Percentiles rank a stretch among this genome's conserved stretches.
These are phyloP conservation scores for Graphilbum ipis-grandicollis DNA, from an alignment of 2,329 filamentous ascomycete species.

Conservation along the genomic window DNA sequence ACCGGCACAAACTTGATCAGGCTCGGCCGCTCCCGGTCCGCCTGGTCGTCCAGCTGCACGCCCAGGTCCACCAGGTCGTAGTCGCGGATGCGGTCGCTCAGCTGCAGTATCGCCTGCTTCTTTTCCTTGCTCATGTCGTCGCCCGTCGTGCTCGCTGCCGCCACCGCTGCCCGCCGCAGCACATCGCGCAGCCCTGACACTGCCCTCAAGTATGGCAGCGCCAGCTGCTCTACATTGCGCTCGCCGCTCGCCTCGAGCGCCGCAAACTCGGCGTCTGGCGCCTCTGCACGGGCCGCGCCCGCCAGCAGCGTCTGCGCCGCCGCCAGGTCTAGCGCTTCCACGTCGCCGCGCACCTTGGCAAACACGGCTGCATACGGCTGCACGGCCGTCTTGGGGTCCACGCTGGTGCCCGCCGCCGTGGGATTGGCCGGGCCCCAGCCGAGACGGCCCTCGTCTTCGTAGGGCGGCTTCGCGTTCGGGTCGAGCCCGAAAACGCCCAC, in stretches of 20 bases:
- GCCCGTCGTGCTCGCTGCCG: neutral
- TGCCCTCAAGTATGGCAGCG: constrained; percentile 43
- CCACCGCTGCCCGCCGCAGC: constrained; percentile 15
- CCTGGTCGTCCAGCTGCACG: constrained; percentile 55
- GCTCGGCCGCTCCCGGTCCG: constrained; percentile 30
- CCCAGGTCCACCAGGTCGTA: constrained; percentile 46
- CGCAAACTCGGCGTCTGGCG: constrained; percentile 4
- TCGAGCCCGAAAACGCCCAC: constrained; percentile 50
- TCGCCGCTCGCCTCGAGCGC: constrained; percentile 1
- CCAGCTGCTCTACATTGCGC: constrained; percentile 12
- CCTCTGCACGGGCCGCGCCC: neutral
- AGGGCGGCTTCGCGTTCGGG: constrained; percentile 18
- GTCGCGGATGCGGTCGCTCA: constrained; percentile 50
- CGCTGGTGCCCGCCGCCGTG: constrained; percentile 14
- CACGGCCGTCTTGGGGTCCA: constrained; percentile 6
- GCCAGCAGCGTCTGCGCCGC: constrained; percentile 5
- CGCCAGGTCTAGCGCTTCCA: constrained; percentile 4
- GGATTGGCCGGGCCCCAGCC: constrained; percentile 53
- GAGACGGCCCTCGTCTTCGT: constrained; percentile 21
- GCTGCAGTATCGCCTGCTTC: constrained; percentile 24
- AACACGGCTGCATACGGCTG: constrained; percentile 7
- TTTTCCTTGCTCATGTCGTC: neutral
- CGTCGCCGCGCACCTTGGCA: constrained; percentile 6
- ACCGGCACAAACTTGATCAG: constrained; percentile 47
- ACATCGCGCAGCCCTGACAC: constrained; percentile 21